These are phyloP conservation scores for Leccinum ochraceum DNA, from an alignment of 768 basidiomycete species.

Conservation along the genomic window DNA sequence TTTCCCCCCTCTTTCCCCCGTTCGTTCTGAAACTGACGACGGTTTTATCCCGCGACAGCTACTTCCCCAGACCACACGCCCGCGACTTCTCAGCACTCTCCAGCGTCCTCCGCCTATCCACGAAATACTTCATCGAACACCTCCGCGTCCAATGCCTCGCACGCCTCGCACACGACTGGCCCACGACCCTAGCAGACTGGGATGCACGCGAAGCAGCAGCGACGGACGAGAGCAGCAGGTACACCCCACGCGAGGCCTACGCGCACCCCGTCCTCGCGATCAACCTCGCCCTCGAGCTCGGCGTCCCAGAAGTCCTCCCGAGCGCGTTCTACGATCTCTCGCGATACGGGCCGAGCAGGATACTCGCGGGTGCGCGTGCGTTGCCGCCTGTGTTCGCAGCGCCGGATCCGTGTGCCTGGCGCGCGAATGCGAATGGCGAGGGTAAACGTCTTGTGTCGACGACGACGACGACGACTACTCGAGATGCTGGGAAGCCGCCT, in stretches of 20 bases:
- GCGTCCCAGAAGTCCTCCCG: slow-evolving; percentile 57
- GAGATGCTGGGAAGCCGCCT: not conserved
- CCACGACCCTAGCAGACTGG: slow-evolving; percentile 65
- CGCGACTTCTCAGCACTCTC: slow-evolving; percentile 61
- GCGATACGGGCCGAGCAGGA: slow-evolving; percentile 71
- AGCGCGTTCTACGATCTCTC: slow-evolving; percentile 75
- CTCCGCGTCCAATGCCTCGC: slow-evolving; percentile 61
- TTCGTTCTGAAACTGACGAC: slow-evolving; percentile 1
- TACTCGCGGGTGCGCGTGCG: slow-evolving; percentile 51
- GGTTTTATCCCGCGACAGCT: slow-evolving; percentile 36
- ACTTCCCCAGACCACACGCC: slow-evolving; percentile 50
- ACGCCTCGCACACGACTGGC: slow-evolving; percentile 66
- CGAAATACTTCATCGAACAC: slow-evolving; percentile 74
- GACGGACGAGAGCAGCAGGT: slow-evolving; percentile 51
- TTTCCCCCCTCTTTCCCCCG: slow-evolving; percentile 14
- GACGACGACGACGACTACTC: too few relatives aligned
- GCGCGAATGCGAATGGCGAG: not conserved
- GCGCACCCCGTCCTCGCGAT: slow-evolving; percentile 73
- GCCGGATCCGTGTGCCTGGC: slow-evolving; percentile 20
- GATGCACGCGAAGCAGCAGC: slow-evolving; percentile 62
- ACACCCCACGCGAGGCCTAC: slow-evolving; percentile 57
- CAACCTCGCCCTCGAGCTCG: slow-evolving; percentile 66
- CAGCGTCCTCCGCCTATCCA: slow-evolving; percentile 67
- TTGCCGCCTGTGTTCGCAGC: slow-evolving; percentile 34
- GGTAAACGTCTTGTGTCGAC: too few relatives aligned